Percentiles rank a stretch among this genome's conserved stretches.
Conservation (phyloP, 495 filamentous ascomycete genomes). For the Penicillium turbatum region DNA sequence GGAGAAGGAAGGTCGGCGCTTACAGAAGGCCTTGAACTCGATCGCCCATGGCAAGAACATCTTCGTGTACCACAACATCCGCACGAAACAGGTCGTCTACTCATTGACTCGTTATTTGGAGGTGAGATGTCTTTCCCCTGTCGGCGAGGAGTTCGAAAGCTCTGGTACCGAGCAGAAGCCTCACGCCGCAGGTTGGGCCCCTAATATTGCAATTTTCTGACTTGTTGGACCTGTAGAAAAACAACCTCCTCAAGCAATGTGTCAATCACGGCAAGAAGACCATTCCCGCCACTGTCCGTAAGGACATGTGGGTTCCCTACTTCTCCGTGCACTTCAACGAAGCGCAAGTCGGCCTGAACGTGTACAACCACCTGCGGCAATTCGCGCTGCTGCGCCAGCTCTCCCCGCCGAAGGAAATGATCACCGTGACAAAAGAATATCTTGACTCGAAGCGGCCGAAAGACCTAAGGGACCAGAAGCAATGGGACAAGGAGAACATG, state of each 20-base stretch:
- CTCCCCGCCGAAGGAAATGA: conserved; percentile 42
- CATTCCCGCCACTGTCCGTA: conserved; percentile 69
- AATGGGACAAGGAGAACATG: conserved; percentile 43
- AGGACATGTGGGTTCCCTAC: conserved; percentile 87
- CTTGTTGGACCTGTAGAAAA: conserved; percentile 46
- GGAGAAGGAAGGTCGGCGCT: conserved; percentile 36
- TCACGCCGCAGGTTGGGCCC: neutral
- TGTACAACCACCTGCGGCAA: conserved; percentile 79
- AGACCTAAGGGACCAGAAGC: conserved; percentile 38
- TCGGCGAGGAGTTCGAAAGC: neutral
- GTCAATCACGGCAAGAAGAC: conserved; percentile 90
- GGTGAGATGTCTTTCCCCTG: conserved; percentile 42
- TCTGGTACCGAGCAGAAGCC: neutral
- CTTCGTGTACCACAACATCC: conserved; percentile 76
- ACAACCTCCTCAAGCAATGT: conserved; percentile 66
- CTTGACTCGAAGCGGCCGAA: conserved; percentile 59
- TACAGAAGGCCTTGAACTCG: conserved; percentile 46
- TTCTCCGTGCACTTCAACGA: conserved; percentile 69
- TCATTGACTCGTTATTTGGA: conserved; percentile 65
- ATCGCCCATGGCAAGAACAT: conserved; percentile 63
- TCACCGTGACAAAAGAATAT: conserved; percentile 45
- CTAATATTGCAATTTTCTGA: conserved; percentile 8
- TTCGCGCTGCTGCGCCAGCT: conserved; percentile 53
- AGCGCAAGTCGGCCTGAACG: conserved; percentile 61
- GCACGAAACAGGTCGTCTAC: conserved; percentile 79